Evolutionary conservation across 805 yeast genomes (phyloP), one percentile per base, ranked within the genome.

Genomic region (Teunomyces atbi): DNA sequence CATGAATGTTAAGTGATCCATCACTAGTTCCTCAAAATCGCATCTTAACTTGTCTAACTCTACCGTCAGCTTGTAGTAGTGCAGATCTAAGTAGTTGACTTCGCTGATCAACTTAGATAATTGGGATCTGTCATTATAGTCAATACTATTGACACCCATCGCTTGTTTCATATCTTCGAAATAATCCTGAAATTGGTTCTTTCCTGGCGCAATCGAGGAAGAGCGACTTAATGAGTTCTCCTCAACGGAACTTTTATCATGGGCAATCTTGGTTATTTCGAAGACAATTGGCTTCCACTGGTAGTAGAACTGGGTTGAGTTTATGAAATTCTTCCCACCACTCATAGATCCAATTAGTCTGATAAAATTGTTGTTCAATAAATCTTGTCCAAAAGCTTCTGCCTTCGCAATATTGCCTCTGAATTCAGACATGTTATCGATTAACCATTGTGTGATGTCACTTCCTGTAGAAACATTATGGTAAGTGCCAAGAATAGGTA

Each of bases 281-380:
- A 78, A 86, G 1, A 87, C 86, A 48, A 74, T 65, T 3, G 82
- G 82, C 50, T 81, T 83, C 96, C 96, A 89, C 64, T 88, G 96
- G 59, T 88, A 89, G 56, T 71, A 75, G 61, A 84, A 81, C 45
- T 82, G 84, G 2, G 89, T 79, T 16, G 89, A 81, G 62, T 86
- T 88, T 45, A 84, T 89, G 64, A 89, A 89, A 43, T 65, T 71
- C 40, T 69, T 69, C 41, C 78, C 76, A 28, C 60, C 61, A 28
- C 57, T 47, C 57, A 82, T 79, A 42, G 81, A 75, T 5, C 92
- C 92, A 39, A 86, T 81, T 27, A 82, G 72, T 51, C 82, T 74
- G 29, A 88, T 60, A 51, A 77, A 84, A 0, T 89, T 91, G 42
- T 74, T 62, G 36, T 74, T 65, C 19, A 87, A 65, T 47, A 88